Conservation (phyloP, 164 flowering plant genomes). For the Umbellularia californica region DNA sequence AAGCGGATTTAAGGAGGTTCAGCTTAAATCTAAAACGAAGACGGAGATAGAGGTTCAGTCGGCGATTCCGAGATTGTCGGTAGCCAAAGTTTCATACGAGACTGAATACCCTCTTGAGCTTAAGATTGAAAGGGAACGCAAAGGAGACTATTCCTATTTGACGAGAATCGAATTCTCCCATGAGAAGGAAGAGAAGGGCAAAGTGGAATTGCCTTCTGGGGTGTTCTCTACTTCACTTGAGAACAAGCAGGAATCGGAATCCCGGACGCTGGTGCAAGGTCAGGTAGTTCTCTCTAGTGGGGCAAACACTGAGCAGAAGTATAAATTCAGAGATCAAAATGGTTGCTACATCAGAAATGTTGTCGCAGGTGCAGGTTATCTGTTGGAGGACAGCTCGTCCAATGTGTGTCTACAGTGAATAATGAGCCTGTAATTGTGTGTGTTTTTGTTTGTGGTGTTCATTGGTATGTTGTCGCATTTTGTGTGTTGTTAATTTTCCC, state of each 20-base stretch:
- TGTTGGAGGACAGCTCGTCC: conserved; percentile 23
- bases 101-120: conserved; percentile 44
- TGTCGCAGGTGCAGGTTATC: conserved; percentile 32
- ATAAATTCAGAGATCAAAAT: conserved; percentile 24
- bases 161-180: conserved; percentile 39
- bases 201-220: conserved; percentile 4
- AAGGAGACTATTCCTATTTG: conserved; percentile 25
- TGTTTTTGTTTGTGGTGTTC: too few species aligned
- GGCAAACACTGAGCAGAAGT: conserved; percentile 44
- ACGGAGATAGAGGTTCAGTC: conserved; percentile 24
- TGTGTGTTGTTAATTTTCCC: too few species aligned
- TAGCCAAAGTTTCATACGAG: conserved; percentile 1
- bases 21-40: conserved; percentile 39
- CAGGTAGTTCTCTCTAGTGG: conserved; percentile 55
- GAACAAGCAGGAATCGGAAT: conserved; percentile 46
- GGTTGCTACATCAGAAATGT: conserved; percentile 41
- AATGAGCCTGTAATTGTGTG: too few species aligned
- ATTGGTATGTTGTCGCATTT: too few species aligned
- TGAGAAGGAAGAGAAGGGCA: conserved; percentile 25
- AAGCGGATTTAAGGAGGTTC: conserved; percentile 44
- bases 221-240: conserved; percentile 5
- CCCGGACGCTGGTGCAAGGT: conserved; percentile 68
- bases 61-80: conserved; percentile 13
- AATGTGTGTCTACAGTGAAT: too few species aligned
- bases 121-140: conserved; percentile 28